Base-by-base conservation (phyloP, 139 green algal genomes). In the Desmodesmus armatus region DNA sequence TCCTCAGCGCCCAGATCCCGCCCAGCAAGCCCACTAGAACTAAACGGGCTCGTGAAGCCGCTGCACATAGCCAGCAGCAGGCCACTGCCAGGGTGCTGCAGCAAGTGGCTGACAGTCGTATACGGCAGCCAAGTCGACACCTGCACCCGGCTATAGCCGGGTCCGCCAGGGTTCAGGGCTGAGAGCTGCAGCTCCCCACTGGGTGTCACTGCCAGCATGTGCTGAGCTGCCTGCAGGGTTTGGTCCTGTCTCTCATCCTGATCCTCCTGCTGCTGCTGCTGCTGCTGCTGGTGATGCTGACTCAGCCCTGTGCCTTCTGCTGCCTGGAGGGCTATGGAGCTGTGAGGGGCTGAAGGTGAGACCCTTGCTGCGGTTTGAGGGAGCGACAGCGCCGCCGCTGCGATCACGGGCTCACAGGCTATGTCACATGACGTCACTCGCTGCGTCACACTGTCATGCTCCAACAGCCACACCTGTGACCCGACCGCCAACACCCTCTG, bases 61-160 rank as follows among this genome's bases (percentile, higher is more conserved):
- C 11, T 43, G 37, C 76, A 82, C 17, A 67, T n/a, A 0, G 55
- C 76, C 25, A 82, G 76, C 76, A 82, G 76, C 23, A 72, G 21
- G 27, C 35, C 5, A n/a, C 55, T 53, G 2, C 23, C 37, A 25
- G 53, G 21, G 55, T 73, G 49, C 3, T 65, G 55, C 37, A 72
- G 31, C 4, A 80, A 6, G 31, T 80, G 44, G 19, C 15, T 33
- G 0, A 80, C 49, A n/a, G 21, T 7, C 1, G 67, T 43, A 3
- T 31, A 47, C 29, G 55, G 44, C 23, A 80, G 29, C 73, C 73
- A 80, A 3, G 47, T 67, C 31, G 66, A 49, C 2, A 80, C 29
- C 39, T 41, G 17, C 19, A n/a, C n/a, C 29, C n/a, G n/a, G 44
- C 44, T 65, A 31, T 9, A 27, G 49, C 49, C 67, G 47, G 31